Base-by-base conservation (phyloP, 805 yeast species). In the Teunomyces pallodes region DNA sequence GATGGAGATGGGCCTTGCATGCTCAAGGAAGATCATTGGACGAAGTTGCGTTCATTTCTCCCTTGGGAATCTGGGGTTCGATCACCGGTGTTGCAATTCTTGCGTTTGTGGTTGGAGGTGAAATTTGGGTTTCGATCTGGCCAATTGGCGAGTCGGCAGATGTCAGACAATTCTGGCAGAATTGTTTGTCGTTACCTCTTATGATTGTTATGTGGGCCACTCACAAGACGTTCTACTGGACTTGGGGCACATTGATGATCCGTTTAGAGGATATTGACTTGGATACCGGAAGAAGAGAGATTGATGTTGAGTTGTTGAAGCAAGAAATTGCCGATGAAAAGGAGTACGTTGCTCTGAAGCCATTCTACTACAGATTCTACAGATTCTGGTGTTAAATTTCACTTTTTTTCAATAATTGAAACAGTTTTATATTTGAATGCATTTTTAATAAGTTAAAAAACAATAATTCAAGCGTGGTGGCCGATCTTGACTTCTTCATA, bases 131-230 rank as follows among this genome's bases (percentile, higher is more conserved):
- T 5, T 65, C 77, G 2, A 56, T 71, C 45, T 72, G 60, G 60
- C 77, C 77, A 33, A 61, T 65, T 42, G 70, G 65, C 12, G 28
- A 30, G 8, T 46, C 53, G 14, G 65, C 73, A 13, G 55, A 46
- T 49, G 75, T 70, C 9, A 58, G 55, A 29, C 62, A 61, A 4
- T 81, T 81, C 64, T 79, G 82, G 70, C 70, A 80, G 58, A 65
- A 74, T 49, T 81, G 82, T 64, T 60, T 80, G 50, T 60, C 65
- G 10, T 56, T 62, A 55, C 65, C 65, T n/a, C 52, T 62, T 31
- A 70, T 77, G 65, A 50, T 81, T 31, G 55, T 72, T 1, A 66
- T 80, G 48, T 77, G 74, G 63, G 41, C 72, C 29, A 66, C 65
- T 13, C 79, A 78, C 65, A 77, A 74, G 55, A 62, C 69, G 43